Base-by-base conservation (phyloP, 2,329 filamentous ascomycete species). In the Xenosphaeropsis pyriputrescens region DNA sequence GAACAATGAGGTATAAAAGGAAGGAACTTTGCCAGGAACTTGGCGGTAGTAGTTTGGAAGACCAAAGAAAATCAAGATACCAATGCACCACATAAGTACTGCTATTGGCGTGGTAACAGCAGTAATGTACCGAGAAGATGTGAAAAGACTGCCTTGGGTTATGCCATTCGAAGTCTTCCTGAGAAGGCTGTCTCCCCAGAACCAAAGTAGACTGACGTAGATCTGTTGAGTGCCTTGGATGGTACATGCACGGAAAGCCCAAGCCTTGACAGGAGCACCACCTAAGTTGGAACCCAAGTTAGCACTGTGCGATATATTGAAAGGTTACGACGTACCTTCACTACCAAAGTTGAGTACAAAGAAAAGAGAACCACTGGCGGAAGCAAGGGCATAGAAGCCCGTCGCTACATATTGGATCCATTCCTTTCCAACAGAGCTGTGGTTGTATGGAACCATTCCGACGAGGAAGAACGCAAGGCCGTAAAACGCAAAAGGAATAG, bases 141-240 rank as follows among this genome's bases (percentile, higher is more conserved):
- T 41, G 17, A 41, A 35, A 12, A 41, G n/a, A 8, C 6, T 33
- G 6, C 15, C 29, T 6, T 34, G 34, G 41, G 58, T 51, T 34
- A 60, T 50, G 9, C 64, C 67, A 18, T 57, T 58, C 15, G 59
- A 50, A 9, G 60, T 62, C 1, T 59, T 51, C 38, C 58, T 59
- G n/a, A 67, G 64, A 34, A 76, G 59, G 41, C 65, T 61, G 6
- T 65, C 65, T 19, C 75, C 76, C 76, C 76, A 80, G 50, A 71
- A 79, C 75, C 75, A 81, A 11, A 81, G 62, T 6, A 65, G 69
- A 16, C 74, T 68, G 37, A 77, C 65, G 52, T 79, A 81, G 43
- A 75, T 60, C 50, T 80, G 75, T 48, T 79, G 75, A 6, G 73
- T 75, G 32, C 76, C 76, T 51, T 79, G 73, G 36, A 81, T 76